Base-by-base conservation (phyloP, 1,284 basidiomycete species). In the Naganishia cerealis region DNA sequence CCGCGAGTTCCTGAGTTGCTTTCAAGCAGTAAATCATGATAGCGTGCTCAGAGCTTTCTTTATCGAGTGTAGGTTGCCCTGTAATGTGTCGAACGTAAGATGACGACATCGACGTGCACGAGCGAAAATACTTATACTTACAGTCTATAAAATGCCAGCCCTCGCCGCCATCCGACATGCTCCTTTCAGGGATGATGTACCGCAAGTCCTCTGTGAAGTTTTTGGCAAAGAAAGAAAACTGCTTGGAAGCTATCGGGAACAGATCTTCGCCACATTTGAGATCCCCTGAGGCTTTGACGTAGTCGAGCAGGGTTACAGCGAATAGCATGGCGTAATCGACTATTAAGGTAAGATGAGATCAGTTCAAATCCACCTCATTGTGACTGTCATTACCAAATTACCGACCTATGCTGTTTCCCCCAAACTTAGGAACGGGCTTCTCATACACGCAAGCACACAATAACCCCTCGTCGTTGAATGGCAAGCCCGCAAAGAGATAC, bases 321-420 rank as follows among this genome's bases (percentile, higher is more conserved):
- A 71, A 76, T 0, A 76, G 68, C 53, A 73, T 65, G 0, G 71
- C 69, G 54, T 74, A 76, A 67, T 76, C 75, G 52, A 75, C 71
- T 72, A 40, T 48, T 6, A 48, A 48, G 6, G 8, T 3, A 12
- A 7, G 16, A 18, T 24, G 18, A 21, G 40, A 24, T 38, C 10
- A 40, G 38, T 21, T 42, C 33, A 24, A 4, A n/a, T n/a, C 12
- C 46, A 48, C 46, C 46, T 21, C 46, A 43, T 48, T 3, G 7
- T 16, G 3, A 6, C 12, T 48, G 46, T 4, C 12, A 8, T n/a
- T n/a, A n/a, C n/a, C n/a, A n/a, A 10, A 48, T 21, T 21, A 21
- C 46, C 12, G n/a, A 48, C 46, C 46, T 5, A 48, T 73, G 12
- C 39, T 59, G 62, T 72, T 71, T 1, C 73, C 72, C 0, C 73